Conservation (phyloP, 129 eudicot species). For the Smallanthus sonchifolius region DNA sequence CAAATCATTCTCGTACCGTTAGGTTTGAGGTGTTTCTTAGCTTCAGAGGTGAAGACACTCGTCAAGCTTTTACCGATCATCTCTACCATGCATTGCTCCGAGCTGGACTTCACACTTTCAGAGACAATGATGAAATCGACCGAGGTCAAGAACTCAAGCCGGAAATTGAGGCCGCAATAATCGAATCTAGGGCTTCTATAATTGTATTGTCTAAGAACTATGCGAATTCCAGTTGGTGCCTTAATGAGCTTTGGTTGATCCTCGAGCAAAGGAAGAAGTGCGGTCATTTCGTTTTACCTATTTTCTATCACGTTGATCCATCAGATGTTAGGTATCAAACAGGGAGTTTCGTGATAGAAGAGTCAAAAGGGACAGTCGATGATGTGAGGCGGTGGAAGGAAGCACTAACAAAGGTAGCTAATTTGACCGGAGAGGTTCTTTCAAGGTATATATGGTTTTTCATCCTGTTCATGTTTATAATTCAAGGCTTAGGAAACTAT, state of each 20-base stretch:
- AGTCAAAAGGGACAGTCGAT: slow-evolving; percentile 1
- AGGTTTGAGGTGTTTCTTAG: neutral
- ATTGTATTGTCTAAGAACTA: neutral
- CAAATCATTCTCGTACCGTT: neutral
- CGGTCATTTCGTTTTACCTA: slow-evolving; percentile 3
- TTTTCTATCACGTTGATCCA: slow-evolving; percentile 20
- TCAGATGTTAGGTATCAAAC: slow-evolving; percentile 8
- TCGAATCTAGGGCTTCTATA: slow-evolving; percentile 1
- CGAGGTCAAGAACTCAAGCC: neutral
- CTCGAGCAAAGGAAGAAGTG: neutral
- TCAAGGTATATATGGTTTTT: neutral
- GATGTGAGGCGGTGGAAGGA: slow-evolving; percentile 6
- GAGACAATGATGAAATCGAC: neutral
- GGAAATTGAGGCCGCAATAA: neutral
- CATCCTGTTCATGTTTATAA: neutral
- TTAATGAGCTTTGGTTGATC: slow-evolving; percentile 19
- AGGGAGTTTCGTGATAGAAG: neutral
- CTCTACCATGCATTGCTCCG: neutral
- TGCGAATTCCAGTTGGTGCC: slow-evolving; percentile 3
- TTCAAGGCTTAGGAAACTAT: too few relatives aligned
- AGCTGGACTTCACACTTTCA: neutral
- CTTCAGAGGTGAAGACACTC: neutral
- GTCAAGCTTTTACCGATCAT: neutral
- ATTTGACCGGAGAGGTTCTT: neutral
- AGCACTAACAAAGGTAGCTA: slow-evolving; percentile 6